Percentiles rank a stretch among this genome's conserved stretches.
Evolutionary conservation across 1,139 yeast genomes (phyloP).

Genomic region (Geotrichum siamense): DNA sequence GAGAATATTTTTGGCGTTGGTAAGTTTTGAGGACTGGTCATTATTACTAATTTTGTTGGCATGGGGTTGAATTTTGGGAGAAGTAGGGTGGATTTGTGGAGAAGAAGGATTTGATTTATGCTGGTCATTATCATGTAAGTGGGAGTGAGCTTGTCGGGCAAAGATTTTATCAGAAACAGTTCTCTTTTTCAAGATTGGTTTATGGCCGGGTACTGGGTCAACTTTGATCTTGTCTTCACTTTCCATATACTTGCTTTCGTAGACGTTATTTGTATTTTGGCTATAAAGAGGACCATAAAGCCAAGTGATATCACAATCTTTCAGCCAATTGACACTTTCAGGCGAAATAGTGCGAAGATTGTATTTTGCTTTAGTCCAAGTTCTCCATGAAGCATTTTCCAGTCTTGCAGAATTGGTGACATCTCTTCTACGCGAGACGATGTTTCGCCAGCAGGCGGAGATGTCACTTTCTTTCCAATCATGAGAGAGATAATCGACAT

Average conservation of each 20-base stretch:
- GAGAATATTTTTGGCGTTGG: not conserved
- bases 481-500: constrained; percentile 90
- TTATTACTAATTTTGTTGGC: constrained; percentile 3
- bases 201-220: constrained; percentile 35
- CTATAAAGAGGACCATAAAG: constrained; percentile 72
- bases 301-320: constrained; percentile 81
- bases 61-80: constrained; percentile 7
- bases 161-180: constrained; percentile 70
- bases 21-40: not conserved
- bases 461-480: constrained; percentile 94
- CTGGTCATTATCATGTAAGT: not conserved
- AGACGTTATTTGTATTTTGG: constrained; percentile 36
- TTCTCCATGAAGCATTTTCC: constrained; percentile 81
- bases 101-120: constrained; percentile 1
- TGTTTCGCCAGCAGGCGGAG: constrained; percentile 90
- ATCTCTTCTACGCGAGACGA: constrained; percentile 65
- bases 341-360: constrained; percentile 69
- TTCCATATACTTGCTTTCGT: constrained; percentile 17
- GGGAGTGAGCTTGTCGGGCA: constrained; percentile 33
- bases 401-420: constrained; percentile 54
- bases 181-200: constrained; percentile 76
- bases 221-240: constrained; percentile 9
- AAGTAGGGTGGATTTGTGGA: constrained; percentile 12
- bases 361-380: constrained; percentile 77
- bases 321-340: constrained; percentile 71